Evolutionary conservation across 2,329 filamentous ascomycete genomes (phyloP), one percentile per base, ranked within the genome.

Genomic region (Fusarium tupiense): DNA sequence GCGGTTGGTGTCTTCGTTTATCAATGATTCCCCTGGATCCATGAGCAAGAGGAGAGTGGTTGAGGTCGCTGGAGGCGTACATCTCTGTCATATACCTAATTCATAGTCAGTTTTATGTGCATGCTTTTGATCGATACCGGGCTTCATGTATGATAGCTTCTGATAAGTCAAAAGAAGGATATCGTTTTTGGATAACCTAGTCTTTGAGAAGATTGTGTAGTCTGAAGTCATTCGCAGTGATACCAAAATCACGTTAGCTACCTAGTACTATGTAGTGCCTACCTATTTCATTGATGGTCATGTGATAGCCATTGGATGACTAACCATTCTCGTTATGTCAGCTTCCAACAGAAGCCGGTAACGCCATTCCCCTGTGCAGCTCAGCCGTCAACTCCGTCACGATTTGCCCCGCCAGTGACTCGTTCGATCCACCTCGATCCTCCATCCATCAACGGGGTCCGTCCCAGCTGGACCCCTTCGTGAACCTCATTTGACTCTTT

Each of bases 21-120:
- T 82, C 80, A 81, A 82, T 83, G 82, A 83, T 83, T 83, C 82
- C 82, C 81, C 81, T 78, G 73, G 74, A 80, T 81, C 76, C 76
- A 79, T 78, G 77, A 75, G 73, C 72, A 78, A 80, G 76, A 79
- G 71, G 76, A 76, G 76, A 77, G 78, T 80, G 71, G 77, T 76
- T 72, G 75, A 77, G 73, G 76, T 74, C 70, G 65, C 74, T 65
- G 69, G 77, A 77, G 69, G 74, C 71, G 73, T 80, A 78, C 80
- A 79, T 80, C 78, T 79, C 76, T 75, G 76, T 79, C 79, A 79
- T 79, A 80, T 81, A 79, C 79, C 79, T 82, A 80, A 80, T 82
- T 81, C 74, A 82, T 79, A 73, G 75, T 80, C 74, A 76, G 73
- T 77, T 78, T 74, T 71, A 67, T 61, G 67, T 72, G 56, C 52